Conservation (phyloP, 257 asterid genomes). For the Gardenia jasminoides region DNA sequence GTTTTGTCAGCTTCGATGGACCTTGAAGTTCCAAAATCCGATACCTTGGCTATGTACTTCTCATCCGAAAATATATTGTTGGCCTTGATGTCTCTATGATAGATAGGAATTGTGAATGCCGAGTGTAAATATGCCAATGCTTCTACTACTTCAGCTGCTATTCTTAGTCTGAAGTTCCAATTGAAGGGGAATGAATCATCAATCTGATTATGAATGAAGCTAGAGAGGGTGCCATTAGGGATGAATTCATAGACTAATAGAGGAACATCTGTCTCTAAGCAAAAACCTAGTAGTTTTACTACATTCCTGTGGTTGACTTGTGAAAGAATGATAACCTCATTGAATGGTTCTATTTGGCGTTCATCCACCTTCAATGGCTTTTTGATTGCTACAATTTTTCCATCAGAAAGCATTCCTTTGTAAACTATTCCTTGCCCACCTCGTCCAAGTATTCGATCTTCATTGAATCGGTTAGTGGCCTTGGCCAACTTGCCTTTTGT, state of each 20-base stretch:
- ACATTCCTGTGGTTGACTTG: constrained; percentile 18
- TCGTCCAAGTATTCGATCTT: too few species aligned
- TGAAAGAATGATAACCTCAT: constrained; percentile 19
- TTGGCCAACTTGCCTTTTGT: too few species aligned
- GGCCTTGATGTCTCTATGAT: constrained; percentile 17
- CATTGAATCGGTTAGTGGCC: too few species aligned
- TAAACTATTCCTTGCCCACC: neutral
- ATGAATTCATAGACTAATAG: constrained; percentile 6
- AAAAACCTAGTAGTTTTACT: constrained; percentile 9
- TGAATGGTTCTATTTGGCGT: constrained; percentile 9
- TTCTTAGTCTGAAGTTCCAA: constrained; percentile 15
- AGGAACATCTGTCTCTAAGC: constrained; percentile 10
- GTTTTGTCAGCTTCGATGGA: constrained; percentile 2
- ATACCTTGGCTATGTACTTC: constrained; percentile 7
- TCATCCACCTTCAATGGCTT: neutral
- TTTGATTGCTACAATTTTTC: constrained; percentile 12
- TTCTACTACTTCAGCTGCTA: constrained; percentile 14
- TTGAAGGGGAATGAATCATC: neutral
- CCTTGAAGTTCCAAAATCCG: constrained; percentile 19
- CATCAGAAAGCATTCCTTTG: constrained; percentile 10
- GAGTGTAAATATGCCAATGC: constrained; percentile 22
- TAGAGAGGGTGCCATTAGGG: constrained; percentile 15
- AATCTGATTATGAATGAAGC: constrained; percentile 6
- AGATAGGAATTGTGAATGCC: constrained; percentile 15
- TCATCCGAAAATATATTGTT: constrained; percentile 19